Evolutionary conservation across 192 early-diverging fungal genomes (phyloP), one percentile per base, ranked within the genome.

Genomic region (Martensiomyces pterosporus): DNA sequence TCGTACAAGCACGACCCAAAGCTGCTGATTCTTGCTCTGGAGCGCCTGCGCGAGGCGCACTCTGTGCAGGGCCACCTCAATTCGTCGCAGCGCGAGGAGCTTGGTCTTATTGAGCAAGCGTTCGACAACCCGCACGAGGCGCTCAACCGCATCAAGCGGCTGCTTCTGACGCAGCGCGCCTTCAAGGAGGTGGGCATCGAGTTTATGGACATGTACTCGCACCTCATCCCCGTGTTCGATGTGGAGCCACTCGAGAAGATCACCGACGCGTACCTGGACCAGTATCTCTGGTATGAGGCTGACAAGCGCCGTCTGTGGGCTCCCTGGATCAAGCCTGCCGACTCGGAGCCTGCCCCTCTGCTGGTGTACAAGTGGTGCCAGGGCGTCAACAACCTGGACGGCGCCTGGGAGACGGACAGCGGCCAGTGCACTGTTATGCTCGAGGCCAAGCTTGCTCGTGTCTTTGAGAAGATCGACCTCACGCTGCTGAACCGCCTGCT

Each of bases 1-100:
- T 94, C 92, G n/a, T 99, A 99, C 77, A 99, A 99, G 76, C 97
- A 99, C 62, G 97, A 99, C 51, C 93, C 94, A n/a, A 99, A 99
- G 67, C 78, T 99, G 26, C 75, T 99, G 14, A 92, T 96, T 52
- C 74, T 99, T 49, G 94, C 97, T 24, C 74, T 99, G 27, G 97
- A 99, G 76, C 75, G 89, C 35, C 68, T 99, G 50, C 93, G 92
- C 69, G 94, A 97, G 64, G 89, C 92, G 13, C 94, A 97, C 44
- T 88, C 85, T 58, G 97, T 97, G 13, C 88, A 95, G 64, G 90
- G 91, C 40, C 87, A 93, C 24, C 68, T 99, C 25, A 99, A 96
- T 59, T 87, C 92, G 59, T 89, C 84, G 52, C 96, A 99, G 76
- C 80, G 96, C 52, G 96, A 99, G 64, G 96, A 99, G 59, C 75